Evolutionary conservation across 2,329 filamentous ascomycete genomes (phyloP).

Genomic region (Dactylellina drechsleri): DNA sequence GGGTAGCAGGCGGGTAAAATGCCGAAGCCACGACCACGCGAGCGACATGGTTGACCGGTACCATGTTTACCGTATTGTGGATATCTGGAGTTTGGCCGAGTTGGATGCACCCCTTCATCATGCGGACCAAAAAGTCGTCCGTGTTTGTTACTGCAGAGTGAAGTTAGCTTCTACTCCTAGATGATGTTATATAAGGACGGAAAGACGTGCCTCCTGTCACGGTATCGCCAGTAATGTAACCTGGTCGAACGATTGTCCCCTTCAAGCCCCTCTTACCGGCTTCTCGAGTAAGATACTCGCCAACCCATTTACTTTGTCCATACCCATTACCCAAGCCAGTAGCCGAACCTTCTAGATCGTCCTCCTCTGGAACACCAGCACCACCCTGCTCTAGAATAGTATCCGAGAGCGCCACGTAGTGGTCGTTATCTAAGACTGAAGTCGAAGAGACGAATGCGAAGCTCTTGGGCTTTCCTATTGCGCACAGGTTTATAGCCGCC

Average conservation of each 20-base stretch:
- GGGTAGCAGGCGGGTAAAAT: constrained; percentile 70
- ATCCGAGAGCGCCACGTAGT: constrained; percentile 80
- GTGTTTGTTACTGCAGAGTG: constrained; percentile 70
- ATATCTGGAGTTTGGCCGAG: constrained; percentile 78
- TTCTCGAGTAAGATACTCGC: constrained; percentile 77
- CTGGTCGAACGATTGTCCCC: constrained; percentile 81
- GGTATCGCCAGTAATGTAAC: constrained; percentile 83
- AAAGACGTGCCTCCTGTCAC: constrained; percentile 67
- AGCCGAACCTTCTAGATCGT: constrained; percentile 80
- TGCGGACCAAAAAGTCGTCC: constrained; percentile 89
- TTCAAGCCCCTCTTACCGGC: constrained; percentile 80
- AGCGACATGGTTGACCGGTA: constrained; percentile 85
- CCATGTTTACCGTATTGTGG: constrained; percentile 85
- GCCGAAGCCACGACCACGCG: constrained; percentile 80
- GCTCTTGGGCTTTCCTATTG: constrained; percentile 78
- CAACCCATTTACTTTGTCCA: constrained; percentile 89
- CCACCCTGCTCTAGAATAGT: constrained; percentile 71
- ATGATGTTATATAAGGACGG: not conserved
- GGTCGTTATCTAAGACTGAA: constrained; percentile 79
- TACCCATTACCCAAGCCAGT: constrained; percentile 85
- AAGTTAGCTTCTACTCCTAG: constrained; percentile 12
- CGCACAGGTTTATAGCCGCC: constrained; percentile 78
- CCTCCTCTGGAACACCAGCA: constrained; percentile 75
- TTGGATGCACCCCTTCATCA: constrained; percentile 89
- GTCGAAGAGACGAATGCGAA: constrained; percentile 87